Percentiles rank a stretch among this genome's conserved stretches.
These are phyloP conservation scores for Lipomyces mesembrius DNA, from an alignment of 805 yeast genomes.

Conservation along the genomic window DNA sequence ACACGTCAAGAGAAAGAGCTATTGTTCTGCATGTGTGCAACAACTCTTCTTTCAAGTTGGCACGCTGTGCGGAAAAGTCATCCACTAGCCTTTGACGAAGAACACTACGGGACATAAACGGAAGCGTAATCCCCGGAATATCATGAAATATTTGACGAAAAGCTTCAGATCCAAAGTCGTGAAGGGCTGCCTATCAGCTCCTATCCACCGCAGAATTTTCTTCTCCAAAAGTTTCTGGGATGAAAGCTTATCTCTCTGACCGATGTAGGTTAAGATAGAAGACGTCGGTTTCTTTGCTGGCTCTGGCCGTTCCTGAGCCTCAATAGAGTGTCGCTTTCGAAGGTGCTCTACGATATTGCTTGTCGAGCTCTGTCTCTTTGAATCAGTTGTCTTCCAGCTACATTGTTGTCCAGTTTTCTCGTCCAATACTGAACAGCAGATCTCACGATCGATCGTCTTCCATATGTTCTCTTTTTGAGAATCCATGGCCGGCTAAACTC, in stretches of 20 bases:
- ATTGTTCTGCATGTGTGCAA: conserved; percentile 3
- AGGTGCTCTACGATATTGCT: conserved; percentile 6
- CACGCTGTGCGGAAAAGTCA: conserved; percentile 1
- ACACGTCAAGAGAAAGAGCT: conserved; percentile 2
- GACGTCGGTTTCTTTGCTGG: conserved; percentile 9
- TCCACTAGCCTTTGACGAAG: conserved; percentile 3
- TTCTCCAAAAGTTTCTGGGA: conserved; percentile 4
- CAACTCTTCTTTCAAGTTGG: neutral
- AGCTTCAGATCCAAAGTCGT: neutral
- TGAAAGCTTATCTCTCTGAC: conserved; percentile 4
- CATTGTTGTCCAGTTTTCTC: conserved; percentile 5
- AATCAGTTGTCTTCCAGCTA: conserved; percentile 6
- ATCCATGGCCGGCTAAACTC: neutral
- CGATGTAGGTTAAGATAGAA: conserved; percentile 5
- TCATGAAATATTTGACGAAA: conserved; percentile 5
- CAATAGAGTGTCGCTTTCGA: conserved; percentile 5
- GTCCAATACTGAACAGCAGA: conserved; percentile 1
- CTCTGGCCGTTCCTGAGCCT: conserved; percentile 10
- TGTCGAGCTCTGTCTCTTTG: conserved; percentile 8
- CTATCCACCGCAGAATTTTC: conserved; percentile 5
- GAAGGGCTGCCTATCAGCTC: conserved; percentile 5
- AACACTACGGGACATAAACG: conserved; percentile 1
- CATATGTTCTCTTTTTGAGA: conserved; percentile 5
- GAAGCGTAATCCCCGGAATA: conserved; percentile 8
- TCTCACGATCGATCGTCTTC: conserved; percentile 7